Conservation (phyloP, 2,329 filamentous ascomycete species). For the Colletotrichum plurivorum region DNA sequence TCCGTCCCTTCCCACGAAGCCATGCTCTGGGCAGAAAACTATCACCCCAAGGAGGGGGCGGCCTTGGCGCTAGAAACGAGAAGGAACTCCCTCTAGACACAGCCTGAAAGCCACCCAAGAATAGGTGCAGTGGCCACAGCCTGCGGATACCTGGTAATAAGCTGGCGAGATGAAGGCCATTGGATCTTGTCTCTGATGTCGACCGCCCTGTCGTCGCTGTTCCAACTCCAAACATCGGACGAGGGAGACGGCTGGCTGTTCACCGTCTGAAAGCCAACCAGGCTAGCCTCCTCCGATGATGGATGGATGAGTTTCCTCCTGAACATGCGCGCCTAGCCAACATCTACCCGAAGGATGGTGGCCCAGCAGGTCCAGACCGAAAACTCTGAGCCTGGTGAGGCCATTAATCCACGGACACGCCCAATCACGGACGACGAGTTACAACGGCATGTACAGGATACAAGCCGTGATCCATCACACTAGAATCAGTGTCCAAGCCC, state of each 20-base stretch:
- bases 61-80: constrained; percentile 33
- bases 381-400: constrained; percentile 35
- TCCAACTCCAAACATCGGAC: constrained; percentile 19
- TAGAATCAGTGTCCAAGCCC: constrained; percentile 28
- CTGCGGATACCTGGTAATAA: constrained; percentile 12
- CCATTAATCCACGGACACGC: constrained; percentile 27
- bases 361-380: constrained; percentile 33
- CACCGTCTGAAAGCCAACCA: not conserved
- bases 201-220: constrained; percentile 21
- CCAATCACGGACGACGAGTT: constrained; percentile 32
- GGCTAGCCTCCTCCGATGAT: not conserved
- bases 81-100: constrained; percentile 25
- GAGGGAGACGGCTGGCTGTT: constrained; percentile 1
- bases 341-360: constrained; percentile 22
- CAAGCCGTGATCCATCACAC: constrained; percentile 11
- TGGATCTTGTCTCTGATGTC: constrained; percentile 21
- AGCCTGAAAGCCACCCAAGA: constrained; percentile 24
- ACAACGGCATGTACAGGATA: constrained; percentile 32
- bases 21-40: constrained; percentile 9
- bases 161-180: constrained; percentile 8
- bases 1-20: constrained; percentile 12
- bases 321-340: not conserved
- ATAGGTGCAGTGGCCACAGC: not conserved
- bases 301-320: not conserved
- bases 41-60: not conserved